Conservation (phyloP, 2,329 filamentous ascomycete species). For the Pseudogymnoascus sp. region DNA sequence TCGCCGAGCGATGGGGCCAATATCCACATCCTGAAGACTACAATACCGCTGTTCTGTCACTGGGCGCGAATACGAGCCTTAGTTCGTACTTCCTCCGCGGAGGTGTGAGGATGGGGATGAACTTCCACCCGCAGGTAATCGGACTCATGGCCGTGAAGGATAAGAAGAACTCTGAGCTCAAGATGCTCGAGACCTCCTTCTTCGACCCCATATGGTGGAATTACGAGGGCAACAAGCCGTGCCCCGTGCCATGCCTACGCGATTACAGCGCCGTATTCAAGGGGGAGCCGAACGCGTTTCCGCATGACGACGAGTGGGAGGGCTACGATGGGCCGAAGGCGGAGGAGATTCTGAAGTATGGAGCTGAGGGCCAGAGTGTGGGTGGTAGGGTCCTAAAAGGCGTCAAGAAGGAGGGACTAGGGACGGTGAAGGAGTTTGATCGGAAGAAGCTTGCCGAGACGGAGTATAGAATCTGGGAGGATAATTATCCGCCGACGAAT, state of each 20-base stretch:
- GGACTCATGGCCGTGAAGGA: slow-evolving; percentile 51
- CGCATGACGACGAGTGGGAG: slow-evolving; percentile 45
- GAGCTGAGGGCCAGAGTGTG: background rate
- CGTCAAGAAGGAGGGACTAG: slow-evolving; percentile 15
- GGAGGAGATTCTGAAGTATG: slow-evolving; percentile 20
- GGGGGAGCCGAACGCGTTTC: slow-evolving; percentile 35
- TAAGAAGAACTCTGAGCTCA: slow-evolving; percentile 43
- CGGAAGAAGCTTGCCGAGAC: slow-evolving; percentile 26
- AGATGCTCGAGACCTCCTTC: slow-evolving; percentile 50
- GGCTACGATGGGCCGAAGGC: slow-evolving; percentile 41
- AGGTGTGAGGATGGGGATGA: slow-evolving; percentile 49
- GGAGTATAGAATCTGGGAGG: slow-evolving; percentile 41
- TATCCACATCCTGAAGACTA: slow-evolving; percentile 46
- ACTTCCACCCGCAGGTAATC: slow-evolving; percentile 48
- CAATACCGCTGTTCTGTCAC: slow-evolving; percentile 50
- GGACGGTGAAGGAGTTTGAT: slow-evolving; percentile 19
- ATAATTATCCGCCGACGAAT: slow-evolving; percentile 49
- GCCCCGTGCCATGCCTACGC: slow-evolving; percentile 46
- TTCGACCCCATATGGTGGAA: slow-evolving; percentile 53
- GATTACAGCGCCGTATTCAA: slow-evolving; percentile 48
- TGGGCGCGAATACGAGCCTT: slow-evolving; percentile 47
- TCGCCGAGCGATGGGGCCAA: slow-evolving; percentile 49
- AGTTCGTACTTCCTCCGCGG: slow-evolving; percentile 48
- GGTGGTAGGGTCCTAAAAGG: background rate
- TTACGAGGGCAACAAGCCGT: slow-evolving; percentile 36